Evolutionary conservation across 352 stramenopile species (phyloP).

Genomic region (Paralagenidium karlingii): DNA sequence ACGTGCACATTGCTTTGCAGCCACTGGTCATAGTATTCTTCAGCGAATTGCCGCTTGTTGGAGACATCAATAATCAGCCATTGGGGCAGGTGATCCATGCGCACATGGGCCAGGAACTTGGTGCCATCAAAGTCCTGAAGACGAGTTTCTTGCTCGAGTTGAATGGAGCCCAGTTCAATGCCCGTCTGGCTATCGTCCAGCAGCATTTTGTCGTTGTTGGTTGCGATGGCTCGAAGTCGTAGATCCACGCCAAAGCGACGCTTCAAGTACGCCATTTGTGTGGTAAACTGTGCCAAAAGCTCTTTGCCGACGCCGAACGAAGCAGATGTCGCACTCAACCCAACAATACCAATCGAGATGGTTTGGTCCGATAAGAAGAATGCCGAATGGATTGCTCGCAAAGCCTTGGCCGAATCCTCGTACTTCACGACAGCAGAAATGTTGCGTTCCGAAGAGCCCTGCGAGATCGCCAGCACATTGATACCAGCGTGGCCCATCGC

Average conservation of each 20-base stretch:
- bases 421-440: slow-evolving; percentile 90
- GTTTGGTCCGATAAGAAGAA: slow-evolving; percentile 92
- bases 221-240: slow-evolving; percentile 64
- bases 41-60: slow-evolving; percentile 40
- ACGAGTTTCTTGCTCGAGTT: slow-evolving; percentile 10
- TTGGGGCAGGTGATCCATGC: slow-evolving; percentile 82
- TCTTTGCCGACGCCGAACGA: slow-evolving; percentile 74
- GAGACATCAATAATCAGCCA: slow-evolving; percentile 92
- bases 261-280: slow-evolving; percentile 76
- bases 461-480: slow-evolving; percentile 92
- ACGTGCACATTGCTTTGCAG: slow-evolving; percentile 84
- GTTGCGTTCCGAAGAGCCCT: slow-evolving; percentile 90
- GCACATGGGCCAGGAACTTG: slow-evolving; percentile 63
- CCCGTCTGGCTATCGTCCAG: slow-evolving; percentile 46
- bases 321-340: slow-evolving; percentile 21
- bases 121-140: slow-evolving; percentile 45
- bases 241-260: slow-evolving; percentile 79
- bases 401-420: slow-evolving; percentile 80
- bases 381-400: slow-evolving; percentile 89
- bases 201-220: slow-evolving; percentile 47
- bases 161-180: slow-evolving; percentile 8
- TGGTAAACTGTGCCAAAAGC: slow-evolving; percentile 77
- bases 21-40: slow-evolving; percentile 83
- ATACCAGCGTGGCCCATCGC: slow-evolving; percentile 89
- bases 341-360: slow-evolving; percentile 87